Base-by-base conservation (phyloP, 371 early-diverging fungal genomes). In the Fennellomyces sp. region DNA sequence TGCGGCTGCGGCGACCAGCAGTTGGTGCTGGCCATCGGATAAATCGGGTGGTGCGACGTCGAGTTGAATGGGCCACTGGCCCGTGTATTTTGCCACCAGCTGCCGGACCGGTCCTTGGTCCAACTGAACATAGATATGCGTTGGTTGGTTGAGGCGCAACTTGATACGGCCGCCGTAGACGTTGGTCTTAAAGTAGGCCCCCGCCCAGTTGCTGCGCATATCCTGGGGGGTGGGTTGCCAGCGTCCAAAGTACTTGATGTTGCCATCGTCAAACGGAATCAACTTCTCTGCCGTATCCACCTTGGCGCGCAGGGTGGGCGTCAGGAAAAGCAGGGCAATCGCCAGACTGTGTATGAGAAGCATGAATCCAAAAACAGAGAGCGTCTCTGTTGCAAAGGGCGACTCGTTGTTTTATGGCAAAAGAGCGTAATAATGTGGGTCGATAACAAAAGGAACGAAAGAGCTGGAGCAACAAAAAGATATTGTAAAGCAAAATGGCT, bases 131-230 rank as follows among this genome's bases (percentile, higher is more conserved):
- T 41, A 45, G 28, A 75, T 25, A 25, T 56, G 59, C 2, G 69
- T 64, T 11, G 73, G 65, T 25, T 52, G 59, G 15, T 39, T 66
- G 5, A 78, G 58, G 23, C 60, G 52, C 2, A 78, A 39, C 30
- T 57, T 52, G 11, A 75, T 56, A n/a, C 65, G 26, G 8, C 52
- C 51, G 15, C 65, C 52, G 15, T 63, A 35, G 10, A 56, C 54
- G 19, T 31, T 45, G 2, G 71, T 65, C 61, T 67, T 68, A 27
- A 75, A 66, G 57, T 78, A 78, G 31, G 78, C 75, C 35, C 78
- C 78, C 23, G 78, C 75, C 78, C 78, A 78, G 31, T 66, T 58
- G 51, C 69, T 75, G 58, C 65, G 64, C 26, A 72, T 74, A 25
- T 38, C 60, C 27, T 58, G 10, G 58, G 47, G 11, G n/a, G 63